Evolutionary conservation across 257 asterid species (phyloP).

Genomic region (Coffea eugenioides): DNA sequence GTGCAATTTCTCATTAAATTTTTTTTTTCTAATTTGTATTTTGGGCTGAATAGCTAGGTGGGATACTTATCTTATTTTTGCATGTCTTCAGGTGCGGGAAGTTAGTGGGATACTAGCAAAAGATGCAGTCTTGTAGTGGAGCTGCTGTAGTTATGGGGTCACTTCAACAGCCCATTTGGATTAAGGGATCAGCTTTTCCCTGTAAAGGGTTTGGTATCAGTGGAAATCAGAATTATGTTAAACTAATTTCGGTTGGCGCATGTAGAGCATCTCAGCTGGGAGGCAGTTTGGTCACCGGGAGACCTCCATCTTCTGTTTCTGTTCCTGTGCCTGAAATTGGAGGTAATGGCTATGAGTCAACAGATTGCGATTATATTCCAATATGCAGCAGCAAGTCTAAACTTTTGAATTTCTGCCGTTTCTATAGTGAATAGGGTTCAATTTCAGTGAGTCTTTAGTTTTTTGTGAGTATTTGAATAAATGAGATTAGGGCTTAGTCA

Average conservation of each 20-base stretch:
- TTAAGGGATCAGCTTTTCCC: constrained; percentile 39
- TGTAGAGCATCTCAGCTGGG: constrained; percentile 55
- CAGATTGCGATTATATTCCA: background rate
- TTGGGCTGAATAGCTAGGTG: background rate
- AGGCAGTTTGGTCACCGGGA: constrained; percentile 65
- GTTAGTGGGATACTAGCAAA: constrained; percentile 5
- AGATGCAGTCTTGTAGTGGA: constrained; percentile 62
- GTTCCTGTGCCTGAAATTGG: constrained; percentile 48
- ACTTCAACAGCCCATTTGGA: constrained; percentile 52
- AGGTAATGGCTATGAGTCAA: constrained; percentile 28
- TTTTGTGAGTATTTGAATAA: background rate
- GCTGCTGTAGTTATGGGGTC: constrained; percentile 54
- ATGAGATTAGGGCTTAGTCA: background rate
- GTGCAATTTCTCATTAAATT: too few species aligned
- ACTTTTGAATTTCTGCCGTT: background rate
- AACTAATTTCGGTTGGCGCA: constrained; percentile 40
- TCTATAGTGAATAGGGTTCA: background rate
- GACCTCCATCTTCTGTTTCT: constrained; percentile 53
- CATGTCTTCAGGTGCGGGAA: background rate
- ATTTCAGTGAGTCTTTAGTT: background rate
- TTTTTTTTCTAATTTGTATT: background rate
- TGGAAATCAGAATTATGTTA: constrained; percentile 35
- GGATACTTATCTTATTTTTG: background rate
- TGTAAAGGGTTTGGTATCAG: constrained; percentile 31
- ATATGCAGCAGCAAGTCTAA: background rate